Evolutionary conservation across 768 basidiomycete genomes (phyloP).

Genomic region (Psilocybe cubensis): DNA sequence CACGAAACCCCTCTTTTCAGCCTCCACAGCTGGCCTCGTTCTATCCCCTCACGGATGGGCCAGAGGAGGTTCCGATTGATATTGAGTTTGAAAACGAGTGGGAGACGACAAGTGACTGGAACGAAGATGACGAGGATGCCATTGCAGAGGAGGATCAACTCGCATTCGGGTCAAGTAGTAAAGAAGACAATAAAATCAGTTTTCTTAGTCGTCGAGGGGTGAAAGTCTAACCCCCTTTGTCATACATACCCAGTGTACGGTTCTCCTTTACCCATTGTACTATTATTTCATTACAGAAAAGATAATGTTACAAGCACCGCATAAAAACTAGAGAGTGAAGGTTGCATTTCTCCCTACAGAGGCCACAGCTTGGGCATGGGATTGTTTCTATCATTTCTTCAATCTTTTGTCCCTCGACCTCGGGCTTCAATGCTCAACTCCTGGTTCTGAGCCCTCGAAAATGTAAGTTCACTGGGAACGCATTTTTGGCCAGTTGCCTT

Average conservation of each 20-base stretch:
- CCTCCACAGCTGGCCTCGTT: constrained; percentile 59
- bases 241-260: not conserved
- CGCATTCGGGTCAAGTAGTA: constrained; percentile 59
- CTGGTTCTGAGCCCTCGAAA: too few species aligned
- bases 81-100: constrained; percentile 91
- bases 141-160: constrained; percentile 70
- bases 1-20: constrained; percentile 51
- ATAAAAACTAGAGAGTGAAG: too few species aligned
- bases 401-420: too few species aligned
- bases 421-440: too few species aligned
- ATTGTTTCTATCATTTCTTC: too few species aligned
- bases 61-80: constrained; percentile 63
- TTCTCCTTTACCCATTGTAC: not conserved
- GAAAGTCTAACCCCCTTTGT: not conserved
- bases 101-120: constrained; percentile 91
- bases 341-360: too few species aligned
- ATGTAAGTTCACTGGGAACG: too few species aligned
- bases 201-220: not conserved
- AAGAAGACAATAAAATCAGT: constrained; percentile 3
- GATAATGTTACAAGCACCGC: too few species aligned
- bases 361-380: too few species aligned
- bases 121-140: constrained; percentile 85
- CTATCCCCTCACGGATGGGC: constrained; percentile 59
- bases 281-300: not conserved
- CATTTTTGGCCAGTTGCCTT: too few species aligned